Conservation (phyloP, 108 stramenopile species). For the Fragilaria crotonensis region DNA sequence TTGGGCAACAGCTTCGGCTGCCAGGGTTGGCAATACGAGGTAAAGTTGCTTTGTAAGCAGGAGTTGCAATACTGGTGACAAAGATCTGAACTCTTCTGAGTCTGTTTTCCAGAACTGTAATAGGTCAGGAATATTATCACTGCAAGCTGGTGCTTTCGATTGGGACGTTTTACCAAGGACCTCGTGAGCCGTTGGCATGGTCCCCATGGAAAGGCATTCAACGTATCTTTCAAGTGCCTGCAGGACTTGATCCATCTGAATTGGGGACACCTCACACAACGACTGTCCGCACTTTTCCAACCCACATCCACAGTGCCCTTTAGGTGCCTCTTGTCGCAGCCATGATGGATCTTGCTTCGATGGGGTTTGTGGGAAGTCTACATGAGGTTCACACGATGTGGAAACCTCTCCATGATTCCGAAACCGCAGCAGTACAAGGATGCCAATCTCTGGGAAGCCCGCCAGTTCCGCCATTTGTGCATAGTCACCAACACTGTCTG, state of each 20-base stretch:
- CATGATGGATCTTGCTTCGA: background rate
- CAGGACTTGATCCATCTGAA: background rate
- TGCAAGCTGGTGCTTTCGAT: background rate
- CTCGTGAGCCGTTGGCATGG: background rate
- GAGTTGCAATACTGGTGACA: slow-evolving; percentile 29
- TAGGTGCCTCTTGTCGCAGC: background rate
- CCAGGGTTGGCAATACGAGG: slow-evolving; percentile 24
- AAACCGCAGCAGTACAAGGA: slow-evolving; percentile 28
- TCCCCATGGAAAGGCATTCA: background rate
- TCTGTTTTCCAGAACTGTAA: slow-evolving; percentile 31
- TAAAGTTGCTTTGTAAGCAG: slow-evolving; percentile 45
- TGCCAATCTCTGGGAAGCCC: slow-evolving; percentile 49
- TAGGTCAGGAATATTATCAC: slow-evolving; percentile 11
- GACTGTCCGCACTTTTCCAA: slow-evolving; percentile 24
- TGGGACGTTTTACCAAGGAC: background rate
- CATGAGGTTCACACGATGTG: too few species aligned
- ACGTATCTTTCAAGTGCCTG: background rate
- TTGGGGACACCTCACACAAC: slow-evolving; percentile 31
- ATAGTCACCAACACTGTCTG: slow-evolving; percentile 41
- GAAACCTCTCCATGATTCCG: slow-evolving; percentile 12
- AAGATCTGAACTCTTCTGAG: slow-evolving; percentile 1
- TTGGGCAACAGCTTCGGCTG: slow-evolving; percentile 25
- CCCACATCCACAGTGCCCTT: slow-evolving; percentile 32
- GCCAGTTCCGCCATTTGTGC: slow-evolving; percentile 55
- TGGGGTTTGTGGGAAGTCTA: too few species aligned